phyloP scores from a whole-genome alignment of 2,329 filamentous ascomycete species.

The Cladosporium velox region DNA sequence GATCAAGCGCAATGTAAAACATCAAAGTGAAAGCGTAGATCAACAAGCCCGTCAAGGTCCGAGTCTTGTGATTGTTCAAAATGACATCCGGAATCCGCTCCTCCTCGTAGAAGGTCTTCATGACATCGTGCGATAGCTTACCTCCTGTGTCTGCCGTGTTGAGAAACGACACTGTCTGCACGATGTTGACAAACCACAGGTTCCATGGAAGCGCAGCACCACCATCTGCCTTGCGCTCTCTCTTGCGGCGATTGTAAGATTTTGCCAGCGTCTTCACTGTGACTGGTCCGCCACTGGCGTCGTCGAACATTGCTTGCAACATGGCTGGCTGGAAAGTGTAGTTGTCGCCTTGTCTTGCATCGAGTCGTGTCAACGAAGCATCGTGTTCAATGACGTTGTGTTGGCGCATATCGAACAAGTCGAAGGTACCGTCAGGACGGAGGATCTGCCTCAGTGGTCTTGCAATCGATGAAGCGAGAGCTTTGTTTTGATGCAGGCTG shows the following conservation, averaged over 20 bases:
- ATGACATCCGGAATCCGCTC: slow-evolving; percentile 36
- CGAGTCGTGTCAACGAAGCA: slow-evolving; percentile 38
- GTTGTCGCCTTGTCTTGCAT: slow-evolving; percentile 40
- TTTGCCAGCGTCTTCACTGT: slow-evolving; percentile 34
- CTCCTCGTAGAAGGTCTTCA: slow-evolving; percentile 35
- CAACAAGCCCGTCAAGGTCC: slow-evolving; percentile 29
- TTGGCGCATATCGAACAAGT: slow-evolving; percentile 36
- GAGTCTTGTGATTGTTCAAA: slow-evolving; percentile 28
- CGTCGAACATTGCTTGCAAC: slow-evolving; percentile 36
- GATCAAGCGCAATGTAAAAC: slow-evolving; percentile 10
- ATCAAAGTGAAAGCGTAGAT: slow-evolving; percentile 25
- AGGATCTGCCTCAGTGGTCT: slow-evolving; percentile 27
- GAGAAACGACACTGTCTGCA: slow-evolving; percentile 30
- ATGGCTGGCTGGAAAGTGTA: slow-evolving; percentile 39
- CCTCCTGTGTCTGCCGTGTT: slow-evolving; percentile 25
- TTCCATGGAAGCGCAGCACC: slow-evolving; percentile 27
- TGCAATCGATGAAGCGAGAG: slow-evolving; percentile 33
- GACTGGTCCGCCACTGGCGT: slow-evolving; percentile 36
- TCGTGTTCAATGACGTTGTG: slow-evolving; percentile 42
- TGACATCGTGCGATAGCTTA: slow-evolving; percentile 27
- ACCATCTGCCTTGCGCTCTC: slow-evolving; percentile 32
- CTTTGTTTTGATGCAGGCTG: slow-evolving; percentile 16
- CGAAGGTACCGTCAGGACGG: slow-evolving; percentile 37
- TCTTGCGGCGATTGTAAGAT: slow-evolving; percentile 34
- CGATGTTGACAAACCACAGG: slow-evolving; percentile 35